These are phyloP conservation scores for Stygiomarasmius scandens DNA, from an alignment of 1,284 basidiomycete genomes.

Conservation along the genomic window DNA sequence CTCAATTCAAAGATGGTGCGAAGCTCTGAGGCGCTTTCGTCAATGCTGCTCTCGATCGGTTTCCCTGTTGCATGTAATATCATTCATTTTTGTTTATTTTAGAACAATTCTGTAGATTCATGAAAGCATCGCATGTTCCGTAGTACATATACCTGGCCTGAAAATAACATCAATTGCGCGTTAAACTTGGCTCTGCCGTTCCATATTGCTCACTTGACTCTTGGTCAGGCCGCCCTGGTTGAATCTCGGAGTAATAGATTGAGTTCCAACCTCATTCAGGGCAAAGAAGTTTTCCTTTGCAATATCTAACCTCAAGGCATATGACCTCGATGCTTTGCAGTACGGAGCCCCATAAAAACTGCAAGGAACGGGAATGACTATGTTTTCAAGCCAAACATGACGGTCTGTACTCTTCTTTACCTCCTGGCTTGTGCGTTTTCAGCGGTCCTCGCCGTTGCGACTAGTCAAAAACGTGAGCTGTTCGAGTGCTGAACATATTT, in stretches of 20 bases:
- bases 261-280: no score
- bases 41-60: not conserved
- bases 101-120: not conserved
- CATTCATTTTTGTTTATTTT: not conserved
- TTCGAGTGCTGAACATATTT: not conserved
- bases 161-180: no score
- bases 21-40: not conserved
- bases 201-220: no score
- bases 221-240: no score
- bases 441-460: not conserved
- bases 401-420: not conserved
- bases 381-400: not conserved
- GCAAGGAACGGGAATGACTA: not conserved
- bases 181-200: no score
- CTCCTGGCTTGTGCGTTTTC: not conserved
- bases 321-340: no score
- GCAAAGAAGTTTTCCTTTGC: no score
- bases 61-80: not conserved
- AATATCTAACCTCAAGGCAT: no score
- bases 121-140: not conserved
- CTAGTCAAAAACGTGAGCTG: not conserved
- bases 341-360: not conserved
- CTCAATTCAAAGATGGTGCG: conserved; percentile 26
- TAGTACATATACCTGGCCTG: not conserved
- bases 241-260: no score